Evolutionary conservation across 208 protist species (phyloP), one percentile per base, ranked within the genome.

Genomic region (Acanthamoeba lenticulata): DNA sequence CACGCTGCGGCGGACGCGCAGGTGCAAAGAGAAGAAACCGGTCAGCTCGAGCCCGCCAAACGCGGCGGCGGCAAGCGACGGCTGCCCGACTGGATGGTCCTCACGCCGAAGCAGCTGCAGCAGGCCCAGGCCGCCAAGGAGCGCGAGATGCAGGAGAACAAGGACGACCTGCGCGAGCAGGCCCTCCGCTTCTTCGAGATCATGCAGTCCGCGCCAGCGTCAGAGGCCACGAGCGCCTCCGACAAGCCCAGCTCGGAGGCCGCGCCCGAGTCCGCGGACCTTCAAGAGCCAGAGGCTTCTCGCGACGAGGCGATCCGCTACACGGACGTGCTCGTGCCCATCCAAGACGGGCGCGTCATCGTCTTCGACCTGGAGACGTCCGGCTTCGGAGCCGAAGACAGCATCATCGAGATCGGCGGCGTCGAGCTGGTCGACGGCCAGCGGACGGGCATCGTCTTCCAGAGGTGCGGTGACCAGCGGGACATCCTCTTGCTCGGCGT

Each of bases 331-430:
- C 79, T 93, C 32, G 0, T n/a, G 15, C 94, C 95, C 32, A 65
- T 94, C 27, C 1, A 34, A 38, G 74, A 69, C 27, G 89, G 94
- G 5, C 83, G 95, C 19, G 89, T 95, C 0, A 47, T 96, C 47
- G 93, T 94, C 47, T 96, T 96, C 79, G 95, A 96, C 83, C 67
- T 95, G 52, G 95, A 96, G 52, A 96, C 95, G 4, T 60, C 69
- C 42, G 95, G 95, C n/a, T 90, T 96, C 9, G 57, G 72, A 7
- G 13, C 38, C 24, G 40, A 52, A 13, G 95, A 96, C 60, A 90
- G 42, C n/a, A 95, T 96, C 9, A 95, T 96, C 60, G 95, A 96
- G 49, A 94, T 95, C 79, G 95, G 94, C 27, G 95, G 85, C 5
- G 89, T 95, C 1, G 95, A 96, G 57, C 40, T 96, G 21, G 85